Conservation (phyloP, 2,329 filamentous ascomycete genomes). For the Fusarium neocosmosporiellum region DNA sequence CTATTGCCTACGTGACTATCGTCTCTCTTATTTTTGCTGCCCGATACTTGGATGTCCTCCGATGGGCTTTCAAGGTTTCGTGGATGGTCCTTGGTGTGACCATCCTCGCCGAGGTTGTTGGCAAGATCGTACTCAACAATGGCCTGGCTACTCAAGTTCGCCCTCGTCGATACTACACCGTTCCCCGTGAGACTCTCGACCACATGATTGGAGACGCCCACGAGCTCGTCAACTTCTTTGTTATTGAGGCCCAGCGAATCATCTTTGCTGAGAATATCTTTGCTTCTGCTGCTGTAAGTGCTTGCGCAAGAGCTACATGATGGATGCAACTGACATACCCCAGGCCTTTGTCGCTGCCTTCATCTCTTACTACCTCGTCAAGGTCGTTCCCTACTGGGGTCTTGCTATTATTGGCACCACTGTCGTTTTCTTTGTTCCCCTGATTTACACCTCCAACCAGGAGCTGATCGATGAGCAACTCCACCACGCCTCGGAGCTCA, state of each 20-base stretch:
- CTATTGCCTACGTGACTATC: conserved; percentile 70
- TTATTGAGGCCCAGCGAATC: conserved; percentile 76
- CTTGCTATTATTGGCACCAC: conserved; percentile 71
- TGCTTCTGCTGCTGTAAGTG: conserved; percentile 68
- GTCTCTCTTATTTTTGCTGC: conserved; percentile 70
- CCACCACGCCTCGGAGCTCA: conserved; percentile 65
- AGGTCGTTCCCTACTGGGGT: conserved; percentile 77
- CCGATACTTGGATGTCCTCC: conserved; percentile 74
- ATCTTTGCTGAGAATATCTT: conserved; percentile 75
- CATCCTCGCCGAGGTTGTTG: conserved; percentile 69
- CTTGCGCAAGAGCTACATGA: conserved; percentile 21
- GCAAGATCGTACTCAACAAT: conserved; percentile 70
- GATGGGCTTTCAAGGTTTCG: conserved; percentile 73
- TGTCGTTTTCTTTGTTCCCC: conserved; percentile 69
- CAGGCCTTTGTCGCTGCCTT: conserved; percentile 71
- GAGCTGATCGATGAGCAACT: conserved; percentile 75
- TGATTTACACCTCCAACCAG: conserved; percentile 75
- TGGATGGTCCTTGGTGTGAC: conserved; percentile 72
- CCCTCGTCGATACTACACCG: conserved; percentile 74
- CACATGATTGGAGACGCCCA: conserved; percentile 71
- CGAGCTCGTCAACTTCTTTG: conserved; percentile 77
- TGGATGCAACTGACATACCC: conserved; percentile 22
- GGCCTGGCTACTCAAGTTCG: conserved; percentile 74
- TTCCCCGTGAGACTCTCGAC: conserved; percentile 72
- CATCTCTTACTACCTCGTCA: conserved; percentile 75